A percentile compares a stretch with the other conserved stretches of the same genome.
Evolutionary conservation across 306 rosid species (phyloP).

Genomic region (Fragaria nilgerrensis): DNA sequence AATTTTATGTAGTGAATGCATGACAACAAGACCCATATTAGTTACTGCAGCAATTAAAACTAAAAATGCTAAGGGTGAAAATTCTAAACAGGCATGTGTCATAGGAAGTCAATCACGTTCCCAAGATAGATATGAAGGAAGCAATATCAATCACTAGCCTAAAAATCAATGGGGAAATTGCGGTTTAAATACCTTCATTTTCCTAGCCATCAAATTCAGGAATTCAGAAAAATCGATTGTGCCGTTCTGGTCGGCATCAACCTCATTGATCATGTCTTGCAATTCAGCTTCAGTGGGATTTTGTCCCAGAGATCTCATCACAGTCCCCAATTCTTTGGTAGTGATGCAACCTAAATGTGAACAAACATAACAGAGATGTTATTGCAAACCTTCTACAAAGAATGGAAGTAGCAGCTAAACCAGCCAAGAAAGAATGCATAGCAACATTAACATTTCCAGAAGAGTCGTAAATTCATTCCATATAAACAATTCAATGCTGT

Average conservation of each 20-base stretch:
- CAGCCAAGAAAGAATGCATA: background rate
- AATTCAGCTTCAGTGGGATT: conserved; percentile 34
- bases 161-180: background rate
- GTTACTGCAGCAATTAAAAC: background rate
- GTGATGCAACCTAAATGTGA: conserved; percentile 28
- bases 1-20: background rate
- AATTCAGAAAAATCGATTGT: conserved; percentile 35
- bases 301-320: conserved; percentile 37
- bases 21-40: background rate
- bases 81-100: background rate
- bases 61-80: background rate
- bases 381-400: background rate
- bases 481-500: background rate
- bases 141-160: background rate
- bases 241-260: conserved; percentile 37
- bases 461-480: background rate
- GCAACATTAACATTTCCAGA: background rate
- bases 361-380: conserved; percentile 4
- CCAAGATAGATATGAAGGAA: background rate
- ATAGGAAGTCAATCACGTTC: background rate
- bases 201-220: conserved; percentile 37
- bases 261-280: conserved; percentile 38
- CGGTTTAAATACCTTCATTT: conserved; percentile 24
- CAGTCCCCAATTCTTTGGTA: conserved; percentile 35
- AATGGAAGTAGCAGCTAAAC: background rate